Evolutionary conservation across 1,284 basidiomycete genomes (phyloP), one percentile per base, ranked within the genome.

Genomic region (Ustanciosporium gigantosporum): DNA sequence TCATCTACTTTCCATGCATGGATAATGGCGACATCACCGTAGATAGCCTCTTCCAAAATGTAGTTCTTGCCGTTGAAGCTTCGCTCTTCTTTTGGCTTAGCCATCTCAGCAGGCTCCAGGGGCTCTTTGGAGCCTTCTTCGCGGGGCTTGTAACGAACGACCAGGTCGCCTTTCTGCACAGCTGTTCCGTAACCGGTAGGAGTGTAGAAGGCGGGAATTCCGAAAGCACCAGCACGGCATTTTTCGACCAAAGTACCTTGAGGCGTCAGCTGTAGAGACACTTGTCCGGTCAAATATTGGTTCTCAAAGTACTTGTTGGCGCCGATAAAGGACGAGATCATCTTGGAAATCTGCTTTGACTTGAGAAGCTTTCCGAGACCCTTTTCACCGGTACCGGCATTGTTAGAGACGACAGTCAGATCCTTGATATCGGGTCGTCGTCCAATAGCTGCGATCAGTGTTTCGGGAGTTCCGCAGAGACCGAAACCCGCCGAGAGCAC

Each of bases 1-100:
- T 91, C 90, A 76, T 97, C 94, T 13, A 87, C 93, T 80, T 95
- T 96, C 91, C 91, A 95, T 6, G 91, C 94, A 50, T 88, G 84
- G 36, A 98, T 81, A 76, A 97, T 88, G 20, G 92, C 93, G 44
- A 91, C 86, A 78, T 92, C 90, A 22, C 89, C 91, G 31, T 85
- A 82, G 70, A 96, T 87, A 7, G 90, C 86, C 20, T 88, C 86
- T 79, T 98, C 93, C 70, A 96, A 82, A 31, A 97, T 82, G 80
- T 88, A 96, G 76, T 85, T 83, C 71, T 88, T 84, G 19, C 91
- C 92, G 65, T 88, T 84, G 70, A 95, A 89, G 66, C 85, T 86
- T 39, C 86, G 83, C 4, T 83, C 82, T 78, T 95, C 90, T 78
- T 94, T 91, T 76, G 74, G 61, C 41, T 72, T 74, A 25, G 74